Evolutionary conservation across 495 filamentous ascomycete genomes (phyloP), one percentile per base, ranked within the genome.

Genomic region (Aspergillus ellipticus): DNA sequence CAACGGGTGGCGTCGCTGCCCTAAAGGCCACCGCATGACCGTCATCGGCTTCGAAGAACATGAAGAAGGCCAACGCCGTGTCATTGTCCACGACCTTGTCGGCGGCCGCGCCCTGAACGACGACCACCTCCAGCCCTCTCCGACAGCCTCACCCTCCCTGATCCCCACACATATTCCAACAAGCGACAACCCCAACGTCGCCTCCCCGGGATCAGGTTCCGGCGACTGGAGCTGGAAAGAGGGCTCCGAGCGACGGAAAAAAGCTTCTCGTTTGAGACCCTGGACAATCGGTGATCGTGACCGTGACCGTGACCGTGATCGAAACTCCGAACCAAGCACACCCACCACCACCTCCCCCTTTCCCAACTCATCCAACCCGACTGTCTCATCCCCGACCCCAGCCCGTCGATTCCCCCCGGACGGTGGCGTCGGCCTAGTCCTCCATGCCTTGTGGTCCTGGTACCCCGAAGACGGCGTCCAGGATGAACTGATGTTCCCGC

Each of bases 401-500:
- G 43, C 66, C 46, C 64, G 71, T 13, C 69, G 70, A 0, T 90
- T 87, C 62, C 89, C 91, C 6, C 84, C 88, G 0, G 81, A 85
- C 55, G 89, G 89, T 1, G 89, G 88, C 1, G 67, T 81, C 0
- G 89, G 88, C 0, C 67, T 84, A 35, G 63, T 75, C 15, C 81
- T 82, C n/a, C 56, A 77, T 15, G 89, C 89, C 0, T 55, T 73
- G 17, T 96, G 89, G 88, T 74, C 80, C 6, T 95, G 84, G 76
- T 90, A 85, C 62, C 90, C 89, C 0, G 73, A 69, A 7, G 79
- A 79, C 6, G 83, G 75, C 6, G 75, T 75, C 11, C 69, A 73
- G 29, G 88, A 95, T 68, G 92, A 96, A 75, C 66, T 96, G 50
- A 73, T 82, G 60, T 96, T 96, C 62, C 92, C 92, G 3, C 86